Evolutionary conservation across 805 yeast species (phyloP).

Genomic region (Saccharomycopsis sp.): DNA sequence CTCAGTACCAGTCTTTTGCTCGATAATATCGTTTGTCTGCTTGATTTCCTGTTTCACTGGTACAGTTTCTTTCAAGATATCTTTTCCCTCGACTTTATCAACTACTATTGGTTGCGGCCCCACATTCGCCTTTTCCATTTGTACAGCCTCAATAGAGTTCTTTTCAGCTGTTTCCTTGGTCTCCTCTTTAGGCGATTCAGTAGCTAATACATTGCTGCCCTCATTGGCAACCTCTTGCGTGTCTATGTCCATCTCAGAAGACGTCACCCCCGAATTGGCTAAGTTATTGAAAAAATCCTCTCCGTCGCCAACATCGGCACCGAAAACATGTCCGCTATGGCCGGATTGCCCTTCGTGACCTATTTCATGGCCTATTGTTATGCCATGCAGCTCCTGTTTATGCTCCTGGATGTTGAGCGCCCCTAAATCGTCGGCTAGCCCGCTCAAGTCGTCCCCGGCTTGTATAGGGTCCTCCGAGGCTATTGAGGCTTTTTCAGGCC

Average conservation of each 20-base stretch:
- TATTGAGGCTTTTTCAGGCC: too few relatives aligned
- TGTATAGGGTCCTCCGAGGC: too few relatives aligned
- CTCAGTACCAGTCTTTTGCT: too few relatives aligned
- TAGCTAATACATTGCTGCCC: too few relatives aligned
- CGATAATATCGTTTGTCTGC: too few relatives aligned
- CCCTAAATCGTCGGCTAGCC: not conserved
- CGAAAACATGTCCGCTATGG: not conserved
- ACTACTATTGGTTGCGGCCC: not conserved
- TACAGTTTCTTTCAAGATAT: not conserved
- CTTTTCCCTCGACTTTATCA: not conserved
- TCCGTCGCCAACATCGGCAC: not conserved
- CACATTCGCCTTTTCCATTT: not conserved
- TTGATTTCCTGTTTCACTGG: too few relatives aligned
- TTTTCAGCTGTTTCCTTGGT: too few relatives aligned
- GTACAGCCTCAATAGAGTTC: too few relatives aligned
- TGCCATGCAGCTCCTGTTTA: not conserved
- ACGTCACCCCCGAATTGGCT: not conserved
- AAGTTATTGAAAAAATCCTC: constrained; percentile 1
- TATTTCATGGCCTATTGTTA: too few relatives aligned
- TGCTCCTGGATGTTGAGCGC: not conserved
- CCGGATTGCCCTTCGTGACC: not conserved
- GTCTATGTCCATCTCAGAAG: not conserved
- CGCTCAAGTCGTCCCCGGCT: not conserved
- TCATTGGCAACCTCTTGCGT: too few relatives aligned
- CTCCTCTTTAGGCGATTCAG: too few relatives aligned